Percentiles rank a stretch among this genome's conserved stretches.
These are phyloP conservation scores for Floccularia luteovirens DNA, from an alignment of 768 basidiomycete genomes.

Conservation along the genomic window DNA sequence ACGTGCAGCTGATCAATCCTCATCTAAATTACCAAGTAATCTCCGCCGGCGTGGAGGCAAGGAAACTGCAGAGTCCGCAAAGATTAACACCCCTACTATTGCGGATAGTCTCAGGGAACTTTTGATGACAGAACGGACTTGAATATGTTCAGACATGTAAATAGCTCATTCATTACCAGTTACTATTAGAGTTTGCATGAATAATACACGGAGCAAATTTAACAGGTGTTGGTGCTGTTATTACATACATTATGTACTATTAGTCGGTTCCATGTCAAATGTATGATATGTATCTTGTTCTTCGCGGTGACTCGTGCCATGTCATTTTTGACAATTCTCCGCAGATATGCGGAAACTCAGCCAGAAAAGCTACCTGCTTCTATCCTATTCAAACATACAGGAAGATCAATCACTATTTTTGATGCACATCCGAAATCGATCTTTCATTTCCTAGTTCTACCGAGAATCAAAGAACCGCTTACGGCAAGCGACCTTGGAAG, in stretches of 20 bases:
- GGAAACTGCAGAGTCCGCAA: conserved; percentile 16
- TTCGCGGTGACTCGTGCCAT: too few species aligned
- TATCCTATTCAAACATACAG: conserved; percentile 49
- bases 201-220: too few species aligned
- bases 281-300: too few species aligned
- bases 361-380: conserved; percentile 50
- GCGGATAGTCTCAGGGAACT: conserved; percentile 60
- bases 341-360: conserved; percentile 49
- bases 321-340: conserved; percentile 48
- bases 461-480: conserved; percentile 35
- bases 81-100: conserved; percentile 36
- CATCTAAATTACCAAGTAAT: conserved; percentile 22
- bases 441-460: conserved; percentile 87
- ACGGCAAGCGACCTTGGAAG: conserved; percentile 33
- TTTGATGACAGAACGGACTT: conserved; percentile 34
- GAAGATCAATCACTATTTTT: conserved; percentile 55
- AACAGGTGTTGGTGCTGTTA: too few species aligned
- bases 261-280: too few species aligned
- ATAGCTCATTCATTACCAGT: conserved; percentile 1
- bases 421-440: conserved; percentile 78
- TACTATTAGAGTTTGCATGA: too few species aligned
- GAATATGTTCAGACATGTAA: conserved; percentile 2
- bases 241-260: too few species aligned
- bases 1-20: conserved; percentile 53
- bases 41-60: conserved; percentile 13